Evolutionary conservation across 345 rosid species (phyloP).

Genomic region (Sonneratia caseolaris): DNA sequence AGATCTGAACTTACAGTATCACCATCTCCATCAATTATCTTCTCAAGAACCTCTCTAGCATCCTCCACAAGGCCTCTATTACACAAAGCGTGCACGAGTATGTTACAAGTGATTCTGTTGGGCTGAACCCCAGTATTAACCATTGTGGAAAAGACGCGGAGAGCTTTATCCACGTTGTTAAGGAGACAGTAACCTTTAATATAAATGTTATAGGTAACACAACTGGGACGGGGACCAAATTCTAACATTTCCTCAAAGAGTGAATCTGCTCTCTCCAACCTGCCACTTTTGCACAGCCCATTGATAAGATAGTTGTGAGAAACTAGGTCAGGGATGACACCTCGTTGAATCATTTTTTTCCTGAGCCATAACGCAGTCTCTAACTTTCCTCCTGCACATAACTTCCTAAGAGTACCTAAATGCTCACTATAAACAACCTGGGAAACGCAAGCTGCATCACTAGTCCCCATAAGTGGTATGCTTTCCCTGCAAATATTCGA

Average conservation of each 20-base stretch:
- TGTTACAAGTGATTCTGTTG: constrained; percentile 55
- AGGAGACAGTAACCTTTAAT: constrained; percentile 50
- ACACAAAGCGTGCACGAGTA: constrained; percentile 50
- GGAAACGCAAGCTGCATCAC: constrained; percentile 9
- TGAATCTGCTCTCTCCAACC: constrained; percentile 42
- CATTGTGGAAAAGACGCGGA: constrained; percentile 40
- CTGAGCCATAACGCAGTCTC: constrained; percentile 59
- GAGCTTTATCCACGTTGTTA: constrained; percentile 49
- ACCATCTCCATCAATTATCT: constrained; percentile 28
- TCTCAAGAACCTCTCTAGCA: constrained; percentile 37
- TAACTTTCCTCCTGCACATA: constrained; percentile 53
- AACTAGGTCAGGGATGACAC: constrained; percentile 44
- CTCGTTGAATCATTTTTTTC: constrained; percentile 38
- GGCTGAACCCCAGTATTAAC: constrained; percentile 38
- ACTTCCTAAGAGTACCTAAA: constrained; percentile 29
- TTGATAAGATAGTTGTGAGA: constrained; percentile 59
- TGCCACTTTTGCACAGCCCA: constrained; percentile 44
- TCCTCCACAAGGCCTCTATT: constrained; percentile 42
- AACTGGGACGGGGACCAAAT: constrained; percentile 52
- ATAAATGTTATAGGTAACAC: constrained; percentile 49
- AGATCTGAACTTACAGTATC: constrained; percentile 27
- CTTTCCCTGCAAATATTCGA: constrained; percentile 41
- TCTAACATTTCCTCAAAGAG: constrained; percentile 60
- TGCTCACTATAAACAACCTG: constrained; percentile 21
- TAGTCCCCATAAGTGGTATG: constrained; percentile 20